Base-by-base conservation (phyloP, 495 filamentous ascomycete species). In the Xylaria curta region DNA sequence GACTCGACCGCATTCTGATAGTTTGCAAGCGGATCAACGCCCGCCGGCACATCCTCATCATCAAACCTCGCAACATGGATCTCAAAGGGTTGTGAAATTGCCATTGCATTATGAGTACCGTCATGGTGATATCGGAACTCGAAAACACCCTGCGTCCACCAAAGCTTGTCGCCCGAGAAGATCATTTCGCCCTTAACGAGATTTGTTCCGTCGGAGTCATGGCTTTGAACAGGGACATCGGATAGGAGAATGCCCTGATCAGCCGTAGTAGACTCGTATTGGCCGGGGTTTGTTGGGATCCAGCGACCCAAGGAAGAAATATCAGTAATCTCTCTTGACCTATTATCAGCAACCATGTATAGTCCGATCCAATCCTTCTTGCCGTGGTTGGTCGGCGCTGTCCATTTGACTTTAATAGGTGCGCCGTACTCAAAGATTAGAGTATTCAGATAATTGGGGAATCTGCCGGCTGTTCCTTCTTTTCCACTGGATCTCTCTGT, bases 71-170 rank as follows among this genome's bases (percentile, higher is more conserved):
- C 83, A 73, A 98, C 91, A 21, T 90, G 89, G 59, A 98, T 92
- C 80, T 98, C 96, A 76, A 99, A 98, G 0, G 96, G 94, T 76
- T 92, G 86, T 19, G 94, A 97, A 74, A 98, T 93, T 24, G 94
- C 91, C 97, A 99, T 97, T 78, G 98, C 95, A 75, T 93, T 93
- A 81, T 98, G 93, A 76, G 93, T 92, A 69, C 93, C 94, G 74
- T 93, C 91, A 82, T 99, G 96, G 85, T 99, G 96, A 82, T 97
- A 98, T 12, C 96, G 90, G 82, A 99, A 95, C 76, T 99, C 96
- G 78, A 97, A 98, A 49, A 94, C 92, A 61, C 96, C 96, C 51
- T 95, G 92, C 1, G 91, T 96, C 96, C 96, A 99, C 89, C 94
- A 98, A 17, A 96, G 86, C 83, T 98, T 98, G 85, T 98, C 94